Conservation (phyloP, 306 rosid species). For the Pyrus betulifolia region DNA sequence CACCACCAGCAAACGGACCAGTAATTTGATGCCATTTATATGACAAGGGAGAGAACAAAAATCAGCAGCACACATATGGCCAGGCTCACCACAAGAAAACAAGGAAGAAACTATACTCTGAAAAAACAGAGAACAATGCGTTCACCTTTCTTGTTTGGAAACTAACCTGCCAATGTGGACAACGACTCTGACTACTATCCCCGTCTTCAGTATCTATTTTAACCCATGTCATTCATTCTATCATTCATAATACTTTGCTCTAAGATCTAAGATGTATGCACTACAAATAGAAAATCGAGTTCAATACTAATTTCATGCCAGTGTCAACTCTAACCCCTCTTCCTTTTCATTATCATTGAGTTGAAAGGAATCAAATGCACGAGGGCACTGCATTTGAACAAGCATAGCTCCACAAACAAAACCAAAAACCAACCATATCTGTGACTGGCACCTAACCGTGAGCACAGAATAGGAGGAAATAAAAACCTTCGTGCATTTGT, state of each 20-base stretch:
- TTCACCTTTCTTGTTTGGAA: not conserved
- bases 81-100: not conserved
- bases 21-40: constrained; percentile 5
- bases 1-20: not conserved
- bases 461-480: not conserved
- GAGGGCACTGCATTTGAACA: constrained; percentile 1
- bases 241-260: not conserved
- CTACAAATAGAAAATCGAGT: not conserved
- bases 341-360: not conserved
- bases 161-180: not conserved
- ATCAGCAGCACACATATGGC: not conserved
- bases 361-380: constrained; percentile 6
- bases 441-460: constrained; percentile 2
- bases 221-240: not conserved
- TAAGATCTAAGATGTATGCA: not conserved
- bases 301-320: constrained; percentile 1
- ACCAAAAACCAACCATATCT: constrained; percentile 13
- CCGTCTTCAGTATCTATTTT: not conserved
- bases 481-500: constrained; percentile 16
- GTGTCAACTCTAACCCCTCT: not conserved
- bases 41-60: not conserved
- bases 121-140: not conserved
- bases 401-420: constrained; percentile 18
- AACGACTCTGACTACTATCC: not conserved
- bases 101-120: not conserved